phyloP scores from a whole-genome alignment of 2,329 filamentous ascomycete genomes.

The Nakataea oryzae region DNA sequence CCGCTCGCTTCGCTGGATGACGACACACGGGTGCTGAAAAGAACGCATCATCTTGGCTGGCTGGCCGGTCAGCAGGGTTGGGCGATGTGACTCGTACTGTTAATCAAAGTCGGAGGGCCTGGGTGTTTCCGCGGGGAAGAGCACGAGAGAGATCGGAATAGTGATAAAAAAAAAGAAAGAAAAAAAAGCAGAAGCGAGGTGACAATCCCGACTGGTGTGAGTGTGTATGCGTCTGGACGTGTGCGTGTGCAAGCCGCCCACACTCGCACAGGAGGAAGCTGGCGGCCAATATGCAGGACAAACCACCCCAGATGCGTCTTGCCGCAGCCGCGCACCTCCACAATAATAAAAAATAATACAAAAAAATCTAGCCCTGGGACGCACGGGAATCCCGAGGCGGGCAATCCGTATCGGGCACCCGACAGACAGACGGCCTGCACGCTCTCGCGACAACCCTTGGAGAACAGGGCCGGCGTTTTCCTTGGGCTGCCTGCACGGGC shows the following conservation, averaged over 20 bases:
- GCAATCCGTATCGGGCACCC: not conserved
- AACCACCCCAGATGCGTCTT: not conserved
- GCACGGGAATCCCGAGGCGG: not conserved
- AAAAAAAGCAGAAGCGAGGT: not conserved
- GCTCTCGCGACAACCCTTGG: not conserved
- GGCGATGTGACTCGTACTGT: not conserved
- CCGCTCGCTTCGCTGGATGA: not conserved
- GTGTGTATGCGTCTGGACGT: not conserved
- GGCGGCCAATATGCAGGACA: not conserved
- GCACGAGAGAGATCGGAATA: not conserved
- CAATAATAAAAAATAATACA: too few relatives aligned
- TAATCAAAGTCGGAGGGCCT: not conserved
- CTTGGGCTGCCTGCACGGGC: not conserved
- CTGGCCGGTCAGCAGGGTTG: not conserved
- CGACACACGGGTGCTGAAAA: not conserved
- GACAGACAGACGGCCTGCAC: not conserved
- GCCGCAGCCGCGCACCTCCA: not conserved
- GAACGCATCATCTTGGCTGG: too few relatives aligned
- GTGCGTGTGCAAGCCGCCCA: not conserved
- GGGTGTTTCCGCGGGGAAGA: not conserved
- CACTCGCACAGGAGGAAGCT: not conserved
- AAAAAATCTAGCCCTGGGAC: not conserved
- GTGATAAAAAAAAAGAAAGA: not conserved
- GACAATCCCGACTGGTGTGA: not conserved
- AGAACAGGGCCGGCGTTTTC: too few relatives aligned